Evolutionary conservation across 495 filamentous ascomycete genomes (phyloP).

Genomic region (Lophium mytilinum): DNA sequence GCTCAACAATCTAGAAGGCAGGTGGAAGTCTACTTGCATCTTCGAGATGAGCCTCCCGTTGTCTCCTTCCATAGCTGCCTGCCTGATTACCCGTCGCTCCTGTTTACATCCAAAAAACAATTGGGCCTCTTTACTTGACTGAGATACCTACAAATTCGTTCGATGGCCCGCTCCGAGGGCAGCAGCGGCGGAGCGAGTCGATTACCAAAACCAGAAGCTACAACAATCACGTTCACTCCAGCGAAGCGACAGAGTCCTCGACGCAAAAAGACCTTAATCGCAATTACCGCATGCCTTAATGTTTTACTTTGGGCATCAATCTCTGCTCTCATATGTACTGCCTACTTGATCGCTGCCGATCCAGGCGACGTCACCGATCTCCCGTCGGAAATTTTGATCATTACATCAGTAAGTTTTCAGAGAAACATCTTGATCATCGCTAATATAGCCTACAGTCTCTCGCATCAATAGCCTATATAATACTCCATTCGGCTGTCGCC

Average conservation of each 20-base stretch:
- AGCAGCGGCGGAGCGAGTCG: constrained; percentile 16
- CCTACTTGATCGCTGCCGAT: constrained; percentile 15
- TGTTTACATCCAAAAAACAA: neutral
- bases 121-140: constrained; percentile 1
- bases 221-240: constrained; percentile 7
- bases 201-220: constrained; percentile 10
- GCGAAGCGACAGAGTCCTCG: constrained; percentile 8
- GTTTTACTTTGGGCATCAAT: constrained; percentile 24
- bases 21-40: constrained; percentile 7
- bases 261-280: constrained; percentile 16
- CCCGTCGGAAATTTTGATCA: constrained; percentile 11
- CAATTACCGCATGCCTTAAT: constrained; percentile 18
- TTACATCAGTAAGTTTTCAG: constrained; percentile 18
- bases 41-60: constrained; percentile 20
- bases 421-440: neutral
- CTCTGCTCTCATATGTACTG: constrained; percentile 2
- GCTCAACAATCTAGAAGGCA: neutral
- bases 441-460: constrained; percentile 10
- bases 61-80: neutral
- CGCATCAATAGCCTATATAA: constrained; percentile 18
- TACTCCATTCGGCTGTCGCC: constrained; percentile 21
- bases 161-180: constrained; percentile 17
- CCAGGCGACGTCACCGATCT: constrained; percentile 14
- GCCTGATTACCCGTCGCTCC: constrained; percentile 1
- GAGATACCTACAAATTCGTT: neutral